A percentile compares a stretch with the other conserved stretches of the same genome.
Conservation (phyloP, 495 filamentous ascomycete genomes). For the Platismatia glauca region DNA sequence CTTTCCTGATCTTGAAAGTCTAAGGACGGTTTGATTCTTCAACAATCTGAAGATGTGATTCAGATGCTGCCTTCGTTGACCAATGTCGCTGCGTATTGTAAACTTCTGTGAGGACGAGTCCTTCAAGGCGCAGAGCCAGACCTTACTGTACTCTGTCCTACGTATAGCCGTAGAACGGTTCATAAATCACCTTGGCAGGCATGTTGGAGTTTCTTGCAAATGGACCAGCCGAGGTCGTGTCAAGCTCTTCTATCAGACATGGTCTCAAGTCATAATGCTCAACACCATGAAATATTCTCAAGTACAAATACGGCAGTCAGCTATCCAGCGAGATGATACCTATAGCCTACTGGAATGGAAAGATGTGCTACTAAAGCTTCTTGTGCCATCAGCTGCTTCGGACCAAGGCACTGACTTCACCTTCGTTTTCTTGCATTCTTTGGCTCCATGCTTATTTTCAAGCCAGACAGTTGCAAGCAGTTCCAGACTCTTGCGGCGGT, state of each 20-base stretch:
- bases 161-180: too few relatives aligned
- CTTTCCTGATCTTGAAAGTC: constrained; percentile 2
- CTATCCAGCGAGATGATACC: too few relatives aligned
- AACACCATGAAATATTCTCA: too few relatives aligned
- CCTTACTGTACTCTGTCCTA: too few relatives aligned
- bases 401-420: not conserved
- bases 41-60: constrained; percentile 21
- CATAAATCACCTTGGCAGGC: too few relatives aligned
- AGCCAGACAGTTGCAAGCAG: not conserved
- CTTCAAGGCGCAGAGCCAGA: too few relatives aligned
- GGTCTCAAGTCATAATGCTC: too few relatives aligned
- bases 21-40: constrained; percentile 17
- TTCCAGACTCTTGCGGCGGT: not conserved
- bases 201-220: too few relatives aligned
- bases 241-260: too few relatives aligned
- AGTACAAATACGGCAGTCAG: too few relatives aligned
- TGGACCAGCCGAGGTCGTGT: too few relatives aligned
- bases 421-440: not conserved
- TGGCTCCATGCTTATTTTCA: not conserved
- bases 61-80: constrained; percentile 30
- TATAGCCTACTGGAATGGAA: not conserved
- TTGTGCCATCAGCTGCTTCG: not conserved
- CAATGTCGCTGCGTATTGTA: constrained; percentile 20
- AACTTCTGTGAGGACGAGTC: too few relatives aligned
- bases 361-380: not conserved